Conservation (phyloP, 2,329 filamentous ascomycete species). For the Penicillium nordicum region DNA sequence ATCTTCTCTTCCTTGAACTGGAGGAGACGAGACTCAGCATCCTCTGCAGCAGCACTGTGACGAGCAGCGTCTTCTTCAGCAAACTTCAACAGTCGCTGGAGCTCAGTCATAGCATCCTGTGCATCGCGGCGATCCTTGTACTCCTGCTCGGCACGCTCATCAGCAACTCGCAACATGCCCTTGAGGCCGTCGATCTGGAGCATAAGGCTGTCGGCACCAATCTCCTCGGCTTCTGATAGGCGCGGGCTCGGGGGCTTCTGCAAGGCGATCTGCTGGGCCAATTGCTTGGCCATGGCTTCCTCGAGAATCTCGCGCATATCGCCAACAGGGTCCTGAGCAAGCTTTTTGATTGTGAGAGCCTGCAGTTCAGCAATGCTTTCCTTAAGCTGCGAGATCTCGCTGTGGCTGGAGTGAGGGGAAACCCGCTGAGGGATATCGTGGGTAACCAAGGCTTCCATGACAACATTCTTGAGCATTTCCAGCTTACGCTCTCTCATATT, state of each 20-base stretch:
- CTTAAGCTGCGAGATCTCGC: conserved; percentile 40
- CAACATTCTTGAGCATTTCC: conserved; percentile 70
- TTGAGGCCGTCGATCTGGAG: conserved; percentile 66
- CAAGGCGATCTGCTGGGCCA: conserved; percentile 43
- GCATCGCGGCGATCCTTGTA: conserved; percentile 61
- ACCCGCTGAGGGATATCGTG: conserved; percentile 36
- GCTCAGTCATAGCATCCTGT: conserved; percentile 69
- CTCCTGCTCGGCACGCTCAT: conserved; percentile 63
- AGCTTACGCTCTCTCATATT: conserved; percentile 65
- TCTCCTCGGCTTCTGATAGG: conserved; percentile 52
- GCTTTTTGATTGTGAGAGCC: conserved; percentile 39
- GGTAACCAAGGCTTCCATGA: conserved; percentile 63
- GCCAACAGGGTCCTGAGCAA: conserved; percentile 40
- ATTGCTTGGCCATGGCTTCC: conserved; percentile 58
- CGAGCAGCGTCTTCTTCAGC: conserved; percentile 56
- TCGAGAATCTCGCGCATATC: conserved; percentile 63
- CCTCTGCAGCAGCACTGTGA: conserved; percentile 53
- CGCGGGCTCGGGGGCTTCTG: conserved; percentile 39
- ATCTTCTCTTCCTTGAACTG: conserved; percentile 67
- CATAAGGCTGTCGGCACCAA: conserved; percentile 49
- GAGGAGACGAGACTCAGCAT: conserved; percentile 63
- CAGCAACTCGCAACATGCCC: conserved; percentile 62
- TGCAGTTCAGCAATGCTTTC: conserved; percentile 40
- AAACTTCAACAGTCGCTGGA: conserved; percentile 65
- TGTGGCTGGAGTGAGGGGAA: conserved; percentile 26